Conservation (phyloP, 345 rosid genomes). For the Litchi chinensis region DNA sequence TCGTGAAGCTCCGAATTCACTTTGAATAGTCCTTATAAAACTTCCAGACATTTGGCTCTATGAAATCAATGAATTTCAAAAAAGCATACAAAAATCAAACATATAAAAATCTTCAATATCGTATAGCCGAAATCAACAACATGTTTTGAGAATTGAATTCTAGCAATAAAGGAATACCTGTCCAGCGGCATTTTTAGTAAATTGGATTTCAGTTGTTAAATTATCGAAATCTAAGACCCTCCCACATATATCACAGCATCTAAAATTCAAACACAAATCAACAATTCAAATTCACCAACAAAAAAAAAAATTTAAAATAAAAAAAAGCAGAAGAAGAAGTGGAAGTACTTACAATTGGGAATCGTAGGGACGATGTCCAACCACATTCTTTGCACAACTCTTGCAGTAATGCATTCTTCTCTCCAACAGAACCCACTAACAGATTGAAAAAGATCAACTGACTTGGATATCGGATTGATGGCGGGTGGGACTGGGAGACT, state of each 20-base stretch:
- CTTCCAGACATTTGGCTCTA: slow-evolving; percentile 64
- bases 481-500: too few species aligned
- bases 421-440: neutral
- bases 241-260: slow-evolving; percentile 45
- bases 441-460: too few species aligned
- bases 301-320: too few species aligned
- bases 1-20: slow-evolving; percentile 50
- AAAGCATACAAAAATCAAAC: neutral
- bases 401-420: slow-evolving; percentile 32
- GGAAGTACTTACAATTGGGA: slow-evolving; percentile 26
- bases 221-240: slow-evolving; percentile 43
- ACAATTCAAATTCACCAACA: neutral
- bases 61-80: neutral
- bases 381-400: slow-evolving; percentile 29
- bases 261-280: neutral
- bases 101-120: neutral
- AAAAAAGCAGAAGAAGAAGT: neutral
- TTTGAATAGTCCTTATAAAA: slow-evolving; percentile 49
- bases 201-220: slow-evolving; percentile 38
- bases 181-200: slow-evolving; percentile 44
- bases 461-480: too few species aligned
- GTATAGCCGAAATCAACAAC: neutral
- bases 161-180: slow-evolving; percentile 22
- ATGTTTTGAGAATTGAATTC: neutral
- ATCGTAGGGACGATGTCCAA: slow-evolving; percentile 33